phyloP scores from a whole-genome alignment of 208 protist genomes.

The Leishmania mexicana region DNA sequence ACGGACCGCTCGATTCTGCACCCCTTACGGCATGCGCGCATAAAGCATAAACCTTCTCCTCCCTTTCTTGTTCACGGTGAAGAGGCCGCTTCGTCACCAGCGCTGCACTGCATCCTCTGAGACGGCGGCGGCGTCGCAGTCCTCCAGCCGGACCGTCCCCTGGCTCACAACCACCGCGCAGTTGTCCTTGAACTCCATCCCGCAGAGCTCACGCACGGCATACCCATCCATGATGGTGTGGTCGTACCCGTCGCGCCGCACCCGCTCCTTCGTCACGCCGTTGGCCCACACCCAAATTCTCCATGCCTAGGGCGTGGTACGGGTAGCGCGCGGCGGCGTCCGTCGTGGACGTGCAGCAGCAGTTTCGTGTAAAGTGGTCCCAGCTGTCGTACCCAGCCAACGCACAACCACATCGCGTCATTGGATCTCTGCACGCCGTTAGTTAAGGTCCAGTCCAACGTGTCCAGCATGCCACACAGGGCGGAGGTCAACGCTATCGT shows the following conservation, averaged over 20 bases:
- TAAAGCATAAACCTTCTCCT: conserved; percentile 4
- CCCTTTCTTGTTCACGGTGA: not conserved
- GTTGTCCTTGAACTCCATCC: conserved; percentile 57
- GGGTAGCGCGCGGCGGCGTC: conserved; percentile 34
- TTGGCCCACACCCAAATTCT: conserved; percentile 82
- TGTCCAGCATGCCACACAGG: conserved; percentile 57
- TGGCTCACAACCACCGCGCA: conserved; percentile 37
- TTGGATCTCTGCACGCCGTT: conserved; percentile 29
- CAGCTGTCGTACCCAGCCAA: conserved; percentile 64
- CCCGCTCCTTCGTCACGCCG: conserved; percentile 71
- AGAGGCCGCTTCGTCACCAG: conserved; percentile 25
- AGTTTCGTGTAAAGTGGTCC: conserved; percentile 55
- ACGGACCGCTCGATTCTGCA: not conserved
- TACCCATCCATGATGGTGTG: conserved; percentile 44
- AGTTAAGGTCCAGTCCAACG: conserved; percentile 39
- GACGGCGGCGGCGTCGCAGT: conserved; percentile 23
- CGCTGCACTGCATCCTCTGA: conserved; percentile 20
- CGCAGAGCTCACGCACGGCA: conserved; percentile 61
- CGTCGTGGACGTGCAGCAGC: conserved; percentile 57
- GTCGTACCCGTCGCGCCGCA: conserved; percentile 53
- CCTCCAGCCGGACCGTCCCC: conserved; percentile 15
- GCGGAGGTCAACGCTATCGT: conserved; percentile 47
- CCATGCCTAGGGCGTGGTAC: conserved; percentile 64
- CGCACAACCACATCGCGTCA: conserved; percentile 24
- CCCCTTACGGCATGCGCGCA: not conserved